Evolutionary conservation across 139 green algal species (phyloP).

Genomic region (Coelastrella sp.): DNA sequence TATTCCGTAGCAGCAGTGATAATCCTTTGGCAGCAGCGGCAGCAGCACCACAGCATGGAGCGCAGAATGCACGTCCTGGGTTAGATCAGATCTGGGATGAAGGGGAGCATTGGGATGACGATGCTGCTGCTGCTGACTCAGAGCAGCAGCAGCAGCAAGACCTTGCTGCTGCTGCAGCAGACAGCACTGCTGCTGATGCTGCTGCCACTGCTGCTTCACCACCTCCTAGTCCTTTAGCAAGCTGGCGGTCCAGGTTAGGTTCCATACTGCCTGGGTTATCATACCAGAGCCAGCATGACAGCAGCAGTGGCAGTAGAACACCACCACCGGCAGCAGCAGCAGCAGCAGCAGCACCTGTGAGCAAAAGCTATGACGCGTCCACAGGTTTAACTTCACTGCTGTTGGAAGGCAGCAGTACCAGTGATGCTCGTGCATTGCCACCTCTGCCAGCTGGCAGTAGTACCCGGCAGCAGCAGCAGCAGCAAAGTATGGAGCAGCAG

Average conservation of each 20-base stretch:
- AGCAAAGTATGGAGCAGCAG: neutral
- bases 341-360: constrained; percentile 8
- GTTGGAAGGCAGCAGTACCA: too few relatives aligned
- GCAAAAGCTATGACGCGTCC: too few relatives aligned
- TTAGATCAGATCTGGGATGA: neutral
- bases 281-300: too few relatives aligned
- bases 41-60: neutral
- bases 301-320: neutral
- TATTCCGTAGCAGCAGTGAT: neutral
- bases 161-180: neutral
- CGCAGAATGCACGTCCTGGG: neutral
- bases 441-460: neutral
- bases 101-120: neutral
- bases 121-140: neutral
- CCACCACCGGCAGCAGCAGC: neutral
- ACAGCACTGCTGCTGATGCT: constrained; percentile 23
- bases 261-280: too few relatives aligned
- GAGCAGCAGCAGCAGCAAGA: neutral
- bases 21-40: neutral
- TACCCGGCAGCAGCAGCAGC: neutral
- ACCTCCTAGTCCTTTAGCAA: neutral
- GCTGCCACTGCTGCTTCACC: neutral
- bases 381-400: too few relatives aligned
- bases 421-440: too few relatives aligned
- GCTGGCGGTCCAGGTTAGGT: too few relatives aligned